Percentiles rank a stretch among this genome's conserved stretches.
Evolutionary conservation across 495 filamentous ascomycete species (phyloP).

Genomic region (Penicillium argentinense): DNA sequence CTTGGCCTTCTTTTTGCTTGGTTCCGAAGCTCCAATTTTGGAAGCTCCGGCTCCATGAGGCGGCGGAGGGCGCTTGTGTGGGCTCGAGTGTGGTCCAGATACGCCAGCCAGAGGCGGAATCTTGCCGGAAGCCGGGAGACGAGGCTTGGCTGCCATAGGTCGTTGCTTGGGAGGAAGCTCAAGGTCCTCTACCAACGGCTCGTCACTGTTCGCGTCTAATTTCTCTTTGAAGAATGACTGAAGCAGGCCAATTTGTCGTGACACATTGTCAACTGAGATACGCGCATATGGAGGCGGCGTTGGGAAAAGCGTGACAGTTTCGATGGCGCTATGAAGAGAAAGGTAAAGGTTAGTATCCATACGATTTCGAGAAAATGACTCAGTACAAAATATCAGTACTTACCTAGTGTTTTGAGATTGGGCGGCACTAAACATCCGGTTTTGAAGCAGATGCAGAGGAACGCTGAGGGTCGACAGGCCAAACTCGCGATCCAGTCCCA

Average conservation of each 20-base stretch:
- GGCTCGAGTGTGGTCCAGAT: slow-evolving; percentile 52
- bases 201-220: slow-evolving; percentile 75
- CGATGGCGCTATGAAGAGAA: slow-evolving; percentile 27
- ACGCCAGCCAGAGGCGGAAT: slow-evolving; percentile 52
- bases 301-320: slow-evolving; percentile 48
- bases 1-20: slow-evolving; percentile 50
- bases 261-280: slow-evolving; percentile 74
- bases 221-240: slow-evolving; percentile 88
- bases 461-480: slow-evolving; percentile 83
- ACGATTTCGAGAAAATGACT: no score
- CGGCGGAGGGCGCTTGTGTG: slow-evolving; percentile 75
- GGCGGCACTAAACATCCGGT: slow-evolving; percentile 77
- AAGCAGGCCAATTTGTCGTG: slow-evolving; percentile 78
- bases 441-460: slow-evolving; percentile 90
- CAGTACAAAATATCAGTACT: no score
- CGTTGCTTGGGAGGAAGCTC: slow-evolving; percentile 90
- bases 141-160: slow-evolving; percentile 67
- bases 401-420: slow-evolving; percentile 70
- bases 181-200: slow-evolving; percentile 89
- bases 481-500: slow-evolving; percentile 88
- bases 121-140: slow-evolving; percentile 92
- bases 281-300: slow-evolving; percentile 73
- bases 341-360: not conserved
- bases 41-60: slow-evolving; percentile 19
- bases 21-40: slow-evolving; percentile 32